phyloP scores from a whole-genome alignment of 1,284 basidiomycete species.

The Neonothopanus nambi region DNA sequence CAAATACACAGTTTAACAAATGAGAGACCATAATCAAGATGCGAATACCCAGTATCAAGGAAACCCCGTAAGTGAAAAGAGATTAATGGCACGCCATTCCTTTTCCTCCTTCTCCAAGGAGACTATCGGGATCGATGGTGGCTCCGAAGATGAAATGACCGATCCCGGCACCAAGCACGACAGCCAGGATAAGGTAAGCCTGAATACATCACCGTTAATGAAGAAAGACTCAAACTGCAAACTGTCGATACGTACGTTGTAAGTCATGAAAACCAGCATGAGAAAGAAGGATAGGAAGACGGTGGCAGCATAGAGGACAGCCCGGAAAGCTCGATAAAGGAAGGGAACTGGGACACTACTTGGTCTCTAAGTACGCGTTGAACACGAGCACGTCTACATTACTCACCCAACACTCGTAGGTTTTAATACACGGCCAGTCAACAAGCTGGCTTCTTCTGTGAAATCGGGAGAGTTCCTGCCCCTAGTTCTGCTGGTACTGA shows the following conservation, averaged over 20 bases:
- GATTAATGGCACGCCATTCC: conserved; percentile 58
- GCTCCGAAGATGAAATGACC: conserved; percentile 74
- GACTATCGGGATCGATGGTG: conserved; percentile 56
- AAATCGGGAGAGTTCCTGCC: conserved; percentile 40
- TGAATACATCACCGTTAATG: conserved; percentile 29
- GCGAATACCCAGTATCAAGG: too few relatives aligned
- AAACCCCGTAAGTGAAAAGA: neutral
- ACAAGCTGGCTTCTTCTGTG: conserved; percentile 51
- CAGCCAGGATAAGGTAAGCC: conserved; percentile 78
- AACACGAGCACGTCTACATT: neutral
- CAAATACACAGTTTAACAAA: too few relatives aligned
- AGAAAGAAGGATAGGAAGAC: conserved; percentile 82
- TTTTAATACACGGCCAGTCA: conserved; percentile 47
- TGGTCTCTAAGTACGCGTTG: neutral
- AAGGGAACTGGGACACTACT: conserved; percentile 50
- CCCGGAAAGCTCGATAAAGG: conserved; percentile 54
- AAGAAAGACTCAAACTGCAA: neutral
- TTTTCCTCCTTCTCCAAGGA: conserved; percentile 52
- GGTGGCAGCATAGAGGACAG: conserved; percentile 62
- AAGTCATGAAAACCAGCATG: conserved; percentile 88
- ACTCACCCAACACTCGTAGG: conserved; percentile 42
- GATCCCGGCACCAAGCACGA: conserved; percentile 67
- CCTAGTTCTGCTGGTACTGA: conserved; percentile 46
- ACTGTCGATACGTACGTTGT: conserved; percentile 57
- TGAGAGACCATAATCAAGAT: too few relatives aligned